Base-by-base conservation (phyloP, 805 yeast species). In the Metschnikowia aberdeeniae region DNA sequence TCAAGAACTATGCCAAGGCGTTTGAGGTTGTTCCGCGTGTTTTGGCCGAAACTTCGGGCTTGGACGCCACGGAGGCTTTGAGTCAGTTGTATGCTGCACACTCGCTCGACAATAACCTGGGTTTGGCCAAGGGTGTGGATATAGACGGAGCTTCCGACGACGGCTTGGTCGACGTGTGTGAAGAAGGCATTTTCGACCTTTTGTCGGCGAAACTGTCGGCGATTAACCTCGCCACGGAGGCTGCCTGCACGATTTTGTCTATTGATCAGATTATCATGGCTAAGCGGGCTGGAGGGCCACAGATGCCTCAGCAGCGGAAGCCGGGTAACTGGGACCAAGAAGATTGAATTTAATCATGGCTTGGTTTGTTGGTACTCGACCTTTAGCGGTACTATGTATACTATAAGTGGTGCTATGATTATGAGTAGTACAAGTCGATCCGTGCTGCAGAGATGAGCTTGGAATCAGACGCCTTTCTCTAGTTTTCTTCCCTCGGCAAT, bases 181-280 rank as follows among this genome's bases (percentile, higher is more conserved):
- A 73, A 19, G 79, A 75, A 32, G 84, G 84, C 3, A 84, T 93
- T 45, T 86, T 74, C 61, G 99, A 92, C 64, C 77, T 92, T 51
- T 76, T 85, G 52, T 72, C 86, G 19, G 77, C 90, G 35, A 92
- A 93, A 74, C 78, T 76, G 58, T 85, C 88, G 51, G 99, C 97
- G 38, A 84, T 93, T 54, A 80, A 83, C 57, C 84, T 93, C 52
- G 98, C 99, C 13, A 89, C 97, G 3, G 98, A 93, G 55, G 97
- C 97, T 40, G 95, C 96, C 11, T 80, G 77, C 51, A 93, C 98
- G 5, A 84, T 90, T 43, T 75, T 90, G 52, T 82, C 95, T 22
- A 93, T 93, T 41, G 98, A 93, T 66, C 98, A 92, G 76, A 92
- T 92, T 59, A 93, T 92, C 63, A 93, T 92, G 93, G 98, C 99